Evolutionary conservation across 2,329 filamentous ascomycete genomes (phyloP).

Genomic region (Arthrobotrys sphaeroides): DNA sequence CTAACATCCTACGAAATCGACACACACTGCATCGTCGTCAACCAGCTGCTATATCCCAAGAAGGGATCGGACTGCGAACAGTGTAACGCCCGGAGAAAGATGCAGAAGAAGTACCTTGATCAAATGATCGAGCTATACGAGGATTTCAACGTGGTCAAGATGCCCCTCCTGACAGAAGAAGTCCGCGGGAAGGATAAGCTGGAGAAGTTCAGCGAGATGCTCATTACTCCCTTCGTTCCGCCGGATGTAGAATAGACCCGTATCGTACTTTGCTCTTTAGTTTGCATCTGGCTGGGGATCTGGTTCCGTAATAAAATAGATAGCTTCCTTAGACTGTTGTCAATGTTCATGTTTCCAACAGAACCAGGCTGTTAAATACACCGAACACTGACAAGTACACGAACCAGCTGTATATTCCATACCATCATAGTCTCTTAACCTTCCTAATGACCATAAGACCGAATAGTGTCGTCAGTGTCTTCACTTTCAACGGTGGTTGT

Average conservation of each 20-base stretch:
- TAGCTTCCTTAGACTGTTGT: not conserved
- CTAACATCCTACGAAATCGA: constrained; percentile 92
- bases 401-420: too few species aligned
- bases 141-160: constrained; percentile 98
- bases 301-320: constrained; percentile 8
- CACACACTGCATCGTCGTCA: constrained; percentile 96
- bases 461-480: not conserved
- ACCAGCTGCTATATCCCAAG: constrained; percentile 94
- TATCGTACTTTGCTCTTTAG: constrained; percentile 59
- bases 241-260: constrained; percentile 62
- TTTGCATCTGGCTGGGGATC: not conserved
- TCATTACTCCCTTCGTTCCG: constrained; percentile 78
- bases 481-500: not conserved
- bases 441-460: not conserved
- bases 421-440: too few species aligned
- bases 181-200: constrained; percentile 93
- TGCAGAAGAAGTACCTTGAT: constrained; percentile 99
- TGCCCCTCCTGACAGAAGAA: constrained; percentile 95
- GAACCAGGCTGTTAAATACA: too few species aligned
- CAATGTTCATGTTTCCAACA: not conserved
- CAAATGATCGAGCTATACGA: constrained; percentile 99
- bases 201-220: constrained; percentile 88
- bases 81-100: constrained; percentile 91
- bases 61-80: constrained; percentile 87
- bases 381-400: too few species aligned